These are phyloP conservation scores for Guadua angustifolia DNA, from an alignment of 176 grass and related monocot genomes.

Conservation along the genomic window DNA sequence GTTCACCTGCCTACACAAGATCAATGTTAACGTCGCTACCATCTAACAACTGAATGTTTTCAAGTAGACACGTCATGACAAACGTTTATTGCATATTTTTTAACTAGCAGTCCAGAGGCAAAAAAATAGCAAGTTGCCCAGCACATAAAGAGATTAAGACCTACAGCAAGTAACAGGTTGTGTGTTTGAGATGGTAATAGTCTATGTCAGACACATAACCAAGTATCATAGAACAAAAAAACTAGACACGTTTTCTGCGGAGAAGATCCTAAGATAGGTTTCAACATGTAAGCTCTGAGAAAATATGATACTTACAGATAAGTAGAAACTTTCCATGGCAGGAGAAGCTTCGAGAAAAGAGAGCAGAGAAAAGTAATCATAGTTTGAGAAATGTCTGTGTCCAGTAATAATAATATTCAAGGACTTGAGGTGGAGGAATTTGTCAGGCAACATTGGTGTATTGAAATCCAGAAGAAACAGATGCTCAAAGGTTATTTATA, in stretches of 20 bases:
- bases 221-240: background rate
- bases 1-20: too few relatives aligned
- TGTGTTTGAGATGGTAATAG: too few relatives aligned
- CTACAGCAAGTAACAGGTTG: too few relatives aligned
- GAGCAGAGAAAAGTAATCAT: conserved; percentile 28
- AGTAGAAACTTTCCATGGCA: conserved; percentile 8
- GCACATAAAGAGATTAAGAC: too few relatives aligned
- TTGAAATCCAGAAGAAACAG: background rate
- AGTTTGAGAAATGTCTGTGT: background rate
- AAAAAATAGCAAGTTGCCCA: too few relatives aligned
- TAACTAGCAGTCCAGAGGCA: too few relatives aligned
- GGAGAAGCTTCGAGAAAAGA: conserved; percentile 44
- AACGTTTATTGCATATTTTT: too few relatives aligned
- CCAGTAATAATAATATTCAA: conserved; percentile 8
- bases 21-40: too few relatives aligned
- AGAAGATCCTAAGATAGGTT: background rate
- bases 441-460: background rate
- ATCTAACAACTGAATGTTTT: too few relatives aligned
- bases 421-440: conserved; percentile 19
- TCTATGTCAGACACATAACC: background rate
- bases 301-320: conserved; percentile 32
- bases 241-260: background rate
- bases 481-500: background rate
- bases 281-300: background rate
- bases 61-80: too few relatives aligned